Conservation (phyloP, 345 rosid species). For the Citrus glauca region DNA sequence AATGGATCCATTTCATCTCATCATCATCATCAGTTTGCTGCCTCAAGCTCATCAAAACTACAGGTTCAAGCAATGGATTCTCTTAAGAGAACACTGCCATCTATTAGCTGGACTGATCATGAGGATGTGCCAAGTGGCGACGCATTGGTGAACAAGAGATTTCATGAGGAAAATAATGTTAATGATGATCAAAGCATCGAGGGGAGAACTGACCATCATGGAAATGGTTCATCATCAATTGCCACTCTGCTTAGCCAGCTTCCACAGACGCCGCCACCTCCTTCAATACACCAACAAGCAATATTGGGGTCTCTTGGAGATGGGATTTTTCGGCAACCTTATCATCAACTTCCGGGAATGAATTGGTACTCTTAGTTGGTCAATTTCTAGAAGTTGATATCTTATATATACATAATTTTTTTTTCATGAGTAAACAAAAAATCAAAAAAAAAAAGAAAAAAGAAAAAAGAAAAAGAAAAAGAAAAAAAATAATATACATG, state of each 20-base stretch:
- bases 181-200: conserved; percentile 22
- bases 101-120: conserved; percentile 54
- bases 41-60: conserved; percentile 34
- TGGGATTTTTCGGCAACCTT: conserved; percentile 50
- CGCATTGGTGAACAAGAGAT: conserved; percentile 50
- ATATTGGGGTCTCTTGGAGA: conserved; percentile 50
- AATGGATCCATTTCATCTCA: conserved; percentile 17
- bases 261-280: conserved; percentile 39
- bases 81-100: conserved; percentile 54
- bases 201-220: conserved; percentile 15
- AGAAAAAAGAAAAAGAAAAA: too few relatives aligned
- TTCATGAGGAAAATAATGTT: conserved; percentile 29
- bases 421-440: not conserved
- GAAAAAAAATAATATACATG: conserved; percentile 6
- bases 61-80: conserved; percentile 40
- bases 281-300: conserved; percentile 36
- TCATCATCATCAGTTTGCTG: conserved; percentile 16
- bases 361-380: conserved; percentile 64
- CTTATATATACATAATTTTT: not conserved
- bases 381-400: conserved; percentile 15
- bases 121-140: conserved; percentile 30
- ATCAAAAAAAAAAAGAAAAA: too few relatives aligned
- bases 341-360: conserved; percentile 62
- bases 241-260: conserved; percentile 48
- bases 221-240: conserved; percentile 31